Base-by-base conservation (phyloP, 2,329 filamentous ascomycete species). In the Rhynchosporium agropyri region DNA sequence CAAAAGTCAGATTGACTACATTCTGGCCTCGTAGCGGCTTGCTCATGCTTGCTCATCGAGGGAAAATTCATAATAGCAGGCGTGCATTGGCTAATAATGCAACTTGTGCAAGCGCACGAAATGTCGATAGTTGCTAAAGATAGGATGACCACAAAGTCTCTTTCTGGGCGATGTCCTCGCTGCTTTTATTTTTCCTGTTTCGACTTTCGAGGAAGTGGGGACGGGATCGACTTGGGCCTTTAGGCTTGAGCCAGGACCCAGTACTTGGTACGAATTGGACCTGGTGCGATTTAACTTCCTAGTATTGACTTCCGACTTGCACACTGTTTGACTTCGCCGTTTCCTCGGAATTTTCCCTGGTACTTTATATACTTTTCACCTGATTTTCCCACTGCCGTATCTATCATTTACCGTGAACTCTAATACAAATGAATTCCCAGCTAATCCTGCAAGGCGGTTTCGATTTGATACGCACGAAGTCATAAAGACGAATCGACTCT, bases 41-140 rank as follows among this genome's bases (percentile, higher is more conserved):
- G 33, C 33, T 13, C 13, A 12, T 49, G 42, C 61, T 59, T n/a
- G 45, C 45, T 5, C 53, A 9, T 7, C 28, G 28, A 59, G 15
- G 33, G 46, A 50, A 63, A 50, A 59, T 66, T 66, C 64, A 66
- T 62, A 66, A 65, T 48, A 49, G n/a, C 36, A 59, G 51, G n/a
- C 26, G 9, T 60, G 50, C 56, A 60, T 55, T 63, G 56, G 61
- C 48, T 58, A 46, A 58, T 63, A 59, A 60, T 56, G 61, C 61
- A 60, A 60, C 43, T 63, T 63, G 61, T 63, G 56, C 56, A 51
- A 50, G 54, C 42, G 29, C 45, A 43, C 15, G 42, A 36, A 50
- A 43, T 33, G 28, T 28, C 26, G 38, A 28, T 20, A 20, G 40
- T 31, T 31, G 50, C 61, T 63, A 60, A 63, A 63, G 61, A 63